A percentile compares a stretch with the other conserved stretches of the same genome.
Conservation (phyloP, 495 filamentous ascomycete genomes). For the Copromyces sp. region DNA sequence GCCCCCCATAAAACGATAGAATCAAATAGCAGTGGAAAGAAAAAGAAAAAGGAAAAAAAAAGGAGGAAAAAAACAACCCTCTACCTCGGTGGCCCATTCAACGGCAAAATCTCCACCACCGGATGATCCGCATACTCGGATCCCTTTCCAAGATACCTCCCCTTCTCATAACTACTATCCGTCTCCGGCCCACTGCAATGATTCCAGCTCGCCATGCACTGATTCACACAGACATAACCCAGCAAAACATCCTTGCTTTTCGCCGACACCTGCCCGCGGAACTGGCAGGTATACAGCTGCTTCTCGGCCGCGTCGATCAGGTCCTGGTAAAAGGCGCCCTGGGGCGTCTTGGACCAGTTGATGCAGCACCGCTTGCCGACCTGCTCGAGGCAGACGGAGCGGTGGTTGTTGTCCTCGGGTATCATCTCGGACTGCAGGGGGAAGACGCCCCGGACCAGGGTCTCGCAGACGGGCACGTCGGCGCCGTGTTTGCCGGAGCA, state of each 20-base stretch:
- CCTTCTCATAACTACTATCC: background rate
- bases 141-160: background rate
- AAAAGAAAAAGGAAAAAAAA: too few relatives aligned
- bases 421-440: background rate
- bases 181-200: background rate
- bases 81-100: background rate
- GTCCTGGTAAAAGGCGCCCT: background rate
- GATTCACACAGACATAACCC: background rate
- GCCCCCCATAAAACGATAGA: too few relatives aligned
- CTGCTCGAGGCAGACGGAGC: background rate
- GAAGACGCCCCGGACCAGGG: background rate
- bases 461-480: background rate
- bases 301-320: background rate
- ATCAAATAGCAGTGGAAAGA: too few relatives aligned
- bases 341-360: background rate
- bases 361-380: background rate
- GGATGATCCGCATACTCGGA: background rate
- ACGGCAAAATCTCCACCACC: background rate
- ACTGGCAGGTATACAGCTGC: background rate
- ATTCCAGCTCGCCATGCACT: background rate
- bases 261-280: background rate
- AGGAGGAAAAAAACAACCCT: background rate
- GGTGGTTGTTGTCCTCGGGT: background rate
- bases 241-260: background rate
- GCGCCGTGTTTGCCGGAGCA: background rate